A percentile compares a stretch with the other conserved stretches of the same genome.
These are phyloP conservation scores for Aspergillus thermomutatus DNA, from an alignment of 2,329 filamentous ascomycete genomes.

Conservation along the genomic window DNA sequence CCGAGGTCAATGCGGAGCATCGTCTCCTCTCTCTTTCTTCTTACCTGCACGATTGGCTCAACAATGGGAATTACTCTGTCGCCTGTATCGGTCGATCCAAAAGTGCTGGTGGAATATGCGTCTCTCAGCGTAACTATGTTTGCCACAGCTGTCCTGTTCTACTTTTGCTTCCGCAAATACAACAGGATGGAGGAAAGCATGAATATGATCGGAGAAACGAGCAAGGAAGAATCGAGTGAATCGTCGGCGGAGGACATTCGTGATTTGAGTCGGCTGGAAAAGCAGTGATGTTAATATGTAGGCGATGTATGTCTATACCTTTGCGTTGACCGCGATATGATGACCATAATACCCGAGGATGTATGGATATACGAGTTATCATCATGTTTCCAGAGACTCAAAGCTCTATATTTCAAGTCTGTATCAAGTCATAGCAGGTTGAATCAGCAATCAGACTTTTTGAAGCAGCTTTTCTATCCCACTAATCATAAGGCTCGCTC, in stretches of 20 bases:
- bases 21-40: conserved; percentile 20
- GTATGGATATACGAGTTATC: too few relatives aligned
- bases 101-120: conserved; percentile 12
- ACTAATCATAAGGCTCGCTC: too few relatives aligned
- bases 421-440: too few relatives aligned
- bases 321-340: not conserved
- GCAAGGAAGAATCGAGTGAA: not conserved
- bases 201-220: not conserved
- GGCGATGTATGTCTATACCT: not conserved
- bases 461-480: too few relatives aligned
- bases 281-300: not conserved
- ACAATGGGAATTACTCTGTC: conserved; percentile 10
- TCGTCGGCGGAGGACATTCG: not conserved
- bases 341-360: too few relatives aligned
- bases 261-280: not conserved
- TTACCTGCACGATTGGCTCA: conserved; percentile 8
- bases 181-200: conserved; percentile 14
- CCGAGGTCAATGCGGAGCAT: conserved; percentile 13
- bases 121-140: conserved; percentile 9
- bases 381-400: too few relatives aligned
- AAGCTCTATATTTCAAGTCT: too few relatives aligned
- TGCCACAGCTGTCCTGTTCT: conserved; percentile 5
- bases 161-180: conserved; percentile 10
- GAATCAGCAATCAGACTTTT: too few relatives aligned
- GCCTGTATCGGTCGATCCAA: conserved; percentile 9